Base-by-base conservation (phyloP, 352 stramenopile species). In the Phytophthora sp. region DNA sequence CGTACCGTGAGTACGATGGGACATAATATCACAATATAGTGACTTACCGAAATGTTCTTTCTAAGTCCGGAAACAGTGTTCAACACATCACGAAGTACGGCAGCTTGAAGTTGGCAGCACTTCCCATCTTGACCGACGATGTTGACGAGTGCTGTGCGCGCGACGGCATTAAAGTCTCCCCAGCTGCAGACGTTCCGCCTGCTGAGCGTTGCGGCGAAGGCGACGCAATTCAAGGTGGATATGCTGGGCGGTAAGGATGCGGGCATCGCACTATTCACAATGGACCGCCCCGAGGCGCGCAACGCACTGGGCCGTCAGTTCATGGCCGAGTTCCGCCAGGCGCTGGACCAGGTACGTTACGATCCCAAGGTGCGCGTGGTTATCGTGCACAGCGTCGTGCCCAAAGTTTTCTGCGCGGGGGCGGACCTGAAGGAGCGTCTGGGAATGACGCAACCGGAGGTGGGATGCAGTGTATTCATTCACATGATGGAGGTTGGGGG, bases 351-450 rank as follows among this genome's bases (percentile, higher is more conserved):
- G 3, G 75, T 94, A 7, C 84, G 82, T 27, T 89, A 77, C 46
- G 80, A 91, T 52, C 71, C 79, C 12, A 87, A 74, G 36, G 75
- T 93, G 13, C 88, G 89, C 39, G 89, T 95, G 21, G 84, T 96
- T 4, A 77, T 97, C 31, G 59, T 97, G 23, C 82, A 82, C 29
- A 95, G 86, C 42, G 79, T 69, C 1, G 84, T 95, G 7, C 66
- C 73, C 13, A 91, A 85, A 77, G 90, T 97, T 15, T 98, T 98
- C 63, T 98, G 90, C 36, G 91, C 90, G 7, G 91, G 91, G 7
- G 91, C 89, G 21, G 91, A 98, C 46, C 63, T 97, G 15, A 97
- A 97, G 66, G 91, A 98, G 77, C 84, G 93, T 42, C 63, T 91
- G 3, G 74, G 69, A 12, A 98, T 98, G 95, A 91, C 74, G 13